Evolutionary conservation across 23 red algal genomes (phyloP), one percentile per base, ranked within the genome.

Genomic region (Gracilaria vermiculophylla): DNA sequence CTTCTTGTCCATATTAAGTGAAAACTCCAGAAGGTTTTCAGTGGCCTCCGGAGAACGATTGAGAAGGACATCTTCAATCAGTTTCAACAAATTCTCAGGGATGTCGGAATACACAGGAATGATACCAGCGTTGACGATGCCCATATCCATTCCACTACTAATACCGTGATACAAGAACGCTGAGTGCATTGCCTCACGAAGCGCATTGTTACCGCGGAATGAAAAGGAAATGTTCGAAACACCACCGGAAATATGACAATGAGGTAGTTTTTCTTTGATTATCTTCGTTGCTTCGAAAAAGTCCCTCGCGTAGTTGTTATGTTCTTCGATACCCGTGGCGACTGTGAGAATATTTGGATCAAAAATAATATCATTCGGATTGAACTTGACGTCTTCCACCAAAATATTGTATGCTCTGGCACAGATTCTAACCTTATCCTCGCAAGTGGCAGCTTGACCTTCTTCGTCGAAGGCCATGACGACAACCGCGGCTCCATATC

Each of bases 381-480:
- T 76, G 33, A 94, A 94, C 20, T 73, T 56, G 0, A 94, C 92
- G 1, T 41, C 53, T 29, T 94, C 92, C 8, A 94, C 92, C 14
- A 94, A 72, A 34, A 94, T 87, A 2, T 75, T 69, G 74, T 94
- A 94, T 10, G 92, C 82, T 39, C 92, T 71, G 13, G 82, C 69
- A 45, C 92, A 88, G 14, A 94, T 94, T 31, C 92, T 39, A n/a
- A 94, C 29, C 54, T 94, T 94, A 5, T 94, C 92, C 15, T 89
- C 83, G 12, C 49, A 78, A 39, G 92, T 94, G 2, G 92, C 92
- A 17, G 92, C 92, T 42, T 94, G 92, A 15, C 83, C 92, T 29
- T 94, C 53, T 80, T 94, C 92, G 70, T 94, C 92, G 52, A 94
- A 94, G 0, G 92, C 92, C 92, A 94, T 94, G 23, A 94, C 92